Base-by-base conservation (phyloP, 2,329 filamentous ascomycete species). In the Xylaria sp. region DNA sequence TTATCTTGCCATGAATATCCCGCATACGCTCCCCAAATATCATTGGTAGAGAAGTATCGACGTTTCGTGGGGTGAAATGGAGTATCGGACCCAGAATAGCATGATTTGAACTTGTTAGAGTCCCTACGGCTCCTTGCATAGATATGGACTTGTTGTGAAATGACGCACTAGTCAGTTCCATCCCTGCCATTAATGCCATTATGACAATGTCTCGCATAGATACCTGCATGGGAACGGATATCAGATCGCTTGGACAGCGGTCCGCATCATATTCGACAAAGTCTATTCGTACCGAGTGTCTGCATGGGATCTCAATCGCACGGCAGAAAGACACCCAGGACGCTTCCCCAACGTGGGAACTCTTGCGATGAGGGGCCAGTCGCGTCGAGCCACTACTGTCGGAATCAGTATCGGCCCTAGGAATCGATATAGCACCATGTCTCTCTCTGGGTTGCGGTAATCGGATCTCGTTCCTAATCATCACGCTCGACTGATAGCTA, bases 241-340 rank as follows among this genome's bases (percentile, higher is more conserved):
- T 64, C 25, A 64, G 46, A 43, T 64, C 62, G 34, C 53, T 59
- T 23, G 62, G 62, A 20, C 62, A 64, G 3, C 62, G 62, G n/a
- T 64, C 62, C 18, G 62, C 62, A n/a, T 64, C 62, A 23, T 64
- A 64, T 34, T 64, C 62, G 45, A 64, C 62, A 4, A 64, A 23
- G 45, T 64, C 62, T 20, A 64, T 59, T 13, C 62, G 62, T 10
- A 64, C 53, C 25, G 62, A 64, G 12, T 34, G 25, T 8, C 43
- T 52, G 8, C 62, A 64, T 25, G 62, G 30, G 9, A 52, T 43
- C 53, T 64, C 55, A 10, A 64, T 64, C 34, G 53, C 62, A 18
- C 62, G 62, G 34, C 62, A 64, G 55, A 63, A 64, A 43, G 62
- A 64, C 30, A 64, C 62, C 62, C 62, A 64, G 1, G 62, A 64